phyloP scores from a whole-genome alignment of 2,329 filamentous ascomycete genomes.

The Phoma herbarum region DNA sequence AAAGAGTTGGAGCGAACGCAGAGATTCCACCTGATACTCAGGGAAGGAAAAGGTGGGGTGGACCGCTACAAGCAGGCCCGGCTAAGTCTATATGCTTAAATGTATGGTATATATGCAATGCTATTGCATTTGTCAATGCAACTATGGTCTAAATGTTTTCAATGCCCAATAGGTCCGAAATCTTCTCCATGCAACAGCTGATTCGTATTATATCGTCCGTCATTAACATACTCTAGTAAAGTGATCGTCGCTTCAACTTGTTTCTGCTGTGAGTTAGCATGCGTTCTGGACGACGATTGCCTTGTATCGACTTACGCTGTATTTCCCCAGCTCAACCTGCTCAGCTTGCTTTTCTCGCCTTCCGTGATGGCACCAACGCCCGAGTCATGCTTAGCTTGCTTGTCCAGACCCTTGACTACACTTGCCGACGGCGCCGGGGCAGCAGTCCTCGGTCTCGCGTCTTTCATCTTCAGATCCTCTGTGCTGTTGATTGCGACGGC shows the following conservation, averaged over 20 bases:
- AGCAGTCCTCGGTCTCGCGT: not conserved
- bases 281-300: not conserved
- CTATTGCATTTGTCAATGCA: not conserved
- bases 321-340: constrained; percentile 16
- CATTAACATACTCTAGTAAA: not conserved
- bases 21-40: too few species aligned
- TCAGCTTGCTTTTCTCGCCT: constrained; percentile 12
- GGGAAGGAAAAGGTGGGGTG: too few species aligned
- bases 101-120: constrained; percentile 2
- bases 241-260: constrained; percentile 15
- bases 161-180: not conserved
- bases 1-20: too few species aligned
- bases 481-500: constrained; percentile 9
- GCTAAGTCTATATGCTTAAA: not conserved
- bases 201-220: not conserved
- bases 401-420: constrained; percentile 2
- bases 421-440: not conserved
- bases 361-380: constrained; percentile 9
- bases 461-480: constrained; percentile 8
- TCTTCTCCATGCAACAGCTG: not conserved
- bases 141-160: not conserved
- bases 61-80: not conserved
- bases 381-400: constrained; percentile 13
- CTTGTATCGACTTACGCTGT: constrained; percentile 9
- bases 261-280: constrained; percentile 6